These are phyloP conservation scores for Amborella trichopoda DNA, from an alignment of 164 flowering plant species.

Conservation along the genomic window DNA sequence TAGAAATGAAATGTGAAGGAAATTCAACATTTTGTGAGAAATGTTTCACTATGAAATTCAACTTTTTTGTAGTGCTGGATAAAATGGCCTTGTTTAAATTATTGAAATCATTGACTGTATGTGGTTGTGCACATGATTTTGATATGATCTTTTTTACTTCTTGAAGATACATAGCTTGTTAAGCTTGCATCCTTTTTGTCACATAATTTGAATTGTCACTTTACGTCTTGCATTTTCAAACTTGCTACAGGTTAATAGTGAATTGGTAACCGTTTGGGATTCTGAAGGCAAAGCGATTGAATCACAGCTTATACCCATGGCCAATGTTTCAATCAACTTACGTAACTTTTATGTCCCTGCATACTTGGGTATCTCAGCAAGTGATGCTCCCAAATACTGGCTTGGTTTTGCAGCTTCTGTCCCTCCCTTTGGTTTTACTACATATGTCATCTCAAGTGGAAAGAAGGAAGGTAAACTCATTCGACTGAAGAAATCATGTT, in stretches of 20 bases:
- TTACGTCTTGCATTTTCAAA: conserved; percentile 3
- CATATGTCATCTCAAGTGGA: conserved; percentile 42
- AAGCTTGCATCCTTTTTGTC: not conserved
- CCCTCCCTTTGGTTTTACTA: conserved; percentile 90
- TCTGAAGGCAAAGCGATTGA: conserved; percentile 51
- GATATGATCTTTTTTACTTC: too few relatives aligned
- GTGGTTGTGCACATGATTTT: too few relatives aligned
- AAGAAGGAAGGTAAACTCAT: conserved; percentile 33
- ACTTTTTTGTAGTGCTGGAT: too few relatives aligned
- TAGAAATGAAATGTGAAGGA: too few relatives aligned
- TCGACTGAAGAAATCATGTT: too few relatives aligned
- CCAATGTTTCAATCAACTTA: conserved; percentile 23
- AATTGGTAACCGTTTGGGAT: conserved; percentile 46
- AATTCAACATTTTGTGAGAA: too few relatives aligned
- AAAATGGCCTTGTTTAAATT: too few relatives aligned
- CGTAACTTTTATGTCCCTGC: conserved; percentile 55
- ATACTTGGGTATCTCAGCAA: conserved; percentile 43
- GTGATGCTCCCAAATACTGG: conserved; percentile 53
- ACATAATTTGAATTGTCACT: not conserved
- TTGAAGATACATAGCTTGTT: too few relatives aligned
- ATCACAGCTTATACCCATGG: conserved; percentile 61
- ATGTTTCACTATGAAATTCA: too few relatives aligned
- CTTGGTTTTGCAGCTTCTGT: conserved; percentile 73
- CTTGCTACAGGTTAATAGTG: conserved; percentile 44
- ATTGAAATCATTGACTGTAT: too few relatives aligned